A percentile compares a stretch with the other conserved stretches of the same genome.
phyloP scores from a whole-genome alignment of 1,139 yeast genomes.

The Debaryomyces subglobosus region DNA sequence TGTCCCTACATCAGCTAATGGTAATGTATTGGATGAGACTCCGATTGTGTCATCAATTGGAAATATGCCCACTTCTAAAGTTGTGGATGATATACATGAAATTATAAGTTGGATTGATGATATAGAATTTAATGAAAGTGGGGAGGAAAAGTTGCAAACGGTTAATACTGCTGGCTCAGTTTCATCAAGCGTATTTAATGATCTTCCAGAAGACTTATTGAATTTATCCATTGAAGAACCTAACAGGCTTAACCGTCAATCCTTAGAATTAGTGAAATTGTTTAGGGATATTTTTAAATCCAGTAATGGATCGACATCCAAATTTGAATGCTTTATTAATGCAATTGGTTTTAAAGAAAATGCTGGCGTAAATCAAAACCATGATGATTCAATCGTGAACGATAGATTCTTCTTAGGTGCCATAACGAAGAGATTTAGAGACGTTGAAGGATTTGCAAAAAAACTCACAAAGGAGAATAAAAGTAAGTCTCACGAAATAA shows the following conservation, averaged over 20 bases:
- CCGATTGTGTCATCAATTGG: background rate
- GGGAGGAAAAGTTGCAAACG: slow-evolving; percentile 14
- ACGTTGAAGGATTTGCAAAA: slow-evolving; percentile 90
- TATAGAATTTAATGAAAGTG: slow-evolving; percentile 19
- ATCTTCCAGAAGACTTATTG: slow-evolving; percentile 12
- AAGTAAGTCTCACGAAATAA: slow-evolving; percentile 48
- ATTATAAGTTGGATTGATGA: slow-evolving; percentile 34
- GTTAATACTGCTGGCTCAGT: slow-evolving; percentile 17
- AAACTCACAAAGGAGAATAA: slow-evolving; percentile 78
- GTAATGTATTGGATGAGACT: slow-evolving; percentile 18
- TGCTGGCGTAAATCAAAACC: slow-evolving; percentile 28
- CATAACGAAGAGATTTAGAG: slow-evolving; percentile 77
- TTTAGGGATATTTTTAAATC: slow-evolving; percentile 24
- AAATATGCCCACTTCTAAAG: slow-evolving; percentile 32
- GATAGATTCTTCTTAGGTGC: slow-evolving; percentile 58
- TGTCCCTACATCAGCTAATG: slow-evolving; percentile 24
- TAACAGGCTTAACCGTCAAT: slow-evolving; percentile 19
- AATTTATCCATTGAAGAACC: slow-evolving; percentile 12
- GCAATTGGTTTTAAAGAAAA: slow-evolving; percentile 41
- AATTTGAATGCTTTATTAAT: slow-evolving; percentile 29
- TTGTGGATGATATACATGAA: slow-evolving; percentile 30
- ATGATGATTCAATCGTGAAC: background rate
- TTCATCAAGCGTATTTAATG: slow-evolving; percentile 16
- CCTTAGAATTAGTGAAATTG: slow-evolving; percentile 21
- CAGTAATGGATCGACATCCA: slow-evolving; percentile 16